Conservation (phyloP, 495 filamentous ascomycete species). For the Cairneyella variabilis region DNA sequence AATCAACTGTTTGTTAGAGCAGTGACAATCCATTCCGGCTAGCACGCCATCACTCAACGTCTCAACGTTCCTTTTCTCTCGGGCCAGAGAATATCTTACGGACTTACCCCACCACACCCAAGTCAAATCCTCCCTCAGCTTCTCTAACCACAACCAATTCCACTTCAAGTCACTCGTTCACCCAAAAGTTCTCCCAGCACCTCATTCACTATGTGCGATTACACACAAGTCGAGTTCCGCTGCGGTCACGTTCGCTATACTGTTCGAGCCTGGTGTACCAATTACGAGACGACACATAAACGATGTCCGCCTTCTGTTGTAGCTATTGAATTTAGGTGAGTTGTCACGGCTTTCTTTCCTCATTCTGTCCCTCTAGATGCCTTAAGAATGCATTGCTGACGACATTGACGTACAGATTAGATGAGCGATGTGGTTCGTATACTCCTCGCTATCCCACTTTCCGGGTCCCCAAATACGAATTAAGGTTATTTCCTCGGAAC, state of each 20-base stretch:
- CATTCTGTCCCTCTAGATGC: no score
- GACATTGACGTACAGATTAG: slow-evolving; percentile 13
- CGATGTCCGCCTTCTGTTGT: slow-evolving; percentile 23
- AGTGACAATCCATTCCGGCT: neutral
- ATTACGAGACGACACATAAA: slow-evolving; percentile 27
- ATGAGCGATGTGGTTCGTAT: slow-evolving; percentile 25
- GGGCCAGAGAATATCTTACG: slow-evolving; percentile 3
- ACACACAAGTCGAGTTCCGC: slow-evolving; percentile 26
- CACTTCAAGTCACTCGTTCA: slow-evolving; percentile 7
- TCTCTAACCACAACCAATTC: neutral
- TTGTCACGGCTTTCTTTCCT: slow-evolving; percentile 1
- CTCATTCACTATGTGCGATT: slow-evolving; percentile 22
- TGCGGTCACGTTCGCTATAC: slow-evolving; percentile 26
- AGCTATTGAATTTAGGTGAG: slow-evolving; percentile 27
- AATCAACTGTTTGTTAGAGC: slow-evolving; percentile 2
- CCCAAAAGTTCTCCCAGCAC: neutral
- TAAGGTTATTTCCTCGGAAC: neutral
- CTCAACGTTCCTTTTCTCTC: neutral
- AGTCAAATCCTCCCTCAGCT: neutral
- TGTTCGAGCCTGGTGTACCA: slow-evolving; percentile 25
- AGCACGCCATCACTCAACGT: neutral
- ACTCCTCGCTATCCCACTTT: neutral
- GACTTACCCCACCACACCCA: neutral
- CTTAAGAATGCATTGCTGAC: slow-evolving; percentile 8
- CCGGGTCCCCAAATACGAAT: neutral